Conservation (phyloP, 2,329 filamentous ascomycete genomes). For the Annulohypoxylon truncatum region DNA sequence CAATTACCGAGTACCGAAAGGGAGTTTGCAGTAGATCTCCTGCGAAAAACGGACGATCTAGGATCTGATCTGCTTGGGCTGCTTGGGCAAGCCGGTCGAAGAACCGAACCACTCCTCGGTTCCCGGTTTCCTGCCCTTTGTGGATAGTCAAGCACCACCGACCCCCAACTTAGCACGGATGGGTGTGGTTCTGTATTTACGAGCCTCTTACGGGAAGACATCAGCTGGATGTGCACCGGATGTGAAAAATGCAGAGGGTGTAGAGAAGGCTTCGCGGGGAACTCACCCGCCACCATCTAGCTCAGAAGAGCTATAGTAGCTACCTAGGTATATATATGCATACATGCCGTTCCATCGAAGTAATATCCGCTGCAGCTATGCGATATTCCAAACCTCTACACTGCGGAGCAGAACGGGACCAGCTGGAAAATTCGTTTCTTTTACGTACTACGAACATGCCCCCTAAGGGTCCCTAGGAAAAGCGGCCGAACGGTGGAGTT, state of each 20-base stretch:
- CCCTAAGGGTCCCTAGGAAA: conserved; percentile 17
- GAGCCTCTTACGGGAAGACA: conserved; percentile 24
- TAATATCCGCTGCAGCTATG: conserved; percentile 20
- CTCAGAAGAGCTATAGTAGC: not conserved
- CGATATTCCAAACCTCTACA: conserved; percentile 8
- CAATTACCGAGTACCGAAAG: not conserved
- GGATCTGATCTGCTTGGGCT: conserved; percentile 25
- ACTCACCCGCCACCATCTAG: conserved; percentile 9
- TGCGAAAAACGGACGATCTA: conserved; percentile 3
- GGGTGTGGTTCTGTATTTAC: conserved; percentile 23
- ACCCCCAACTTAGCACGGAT: conserved; percentile 31
- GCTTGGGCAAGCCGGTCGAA: conserved; percentile 22
- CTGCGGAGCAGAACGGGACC: conserved; percentile 18
- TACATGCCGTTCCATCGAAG: conserved; percentile 19
- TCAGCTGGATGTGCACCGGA: conserved; percentile 25
- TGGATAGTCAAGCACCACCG: conserved; percentile 30
- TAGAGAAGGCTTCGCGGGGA: conserved; percentile 19
- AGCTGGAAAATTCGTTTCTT: conserved; percentile 32
- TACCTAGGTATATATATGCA: not conserved
- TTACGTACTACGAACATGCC: conserved; percentile 29
- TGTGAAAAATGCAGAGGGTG: conserved; percentile 8
- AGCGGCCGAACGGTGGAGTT: conserved; percentile 27
- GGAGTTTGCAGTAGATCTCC: not conserved
- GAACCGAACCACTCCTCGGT: conserved; percentile 17
- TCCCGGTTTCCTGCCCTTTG: conserved; percentile 27